Evolutionary conservation across 768 basidiomycete genomes (phyloP).

Genomic region (Boletus rubroflammeus): DNA sequence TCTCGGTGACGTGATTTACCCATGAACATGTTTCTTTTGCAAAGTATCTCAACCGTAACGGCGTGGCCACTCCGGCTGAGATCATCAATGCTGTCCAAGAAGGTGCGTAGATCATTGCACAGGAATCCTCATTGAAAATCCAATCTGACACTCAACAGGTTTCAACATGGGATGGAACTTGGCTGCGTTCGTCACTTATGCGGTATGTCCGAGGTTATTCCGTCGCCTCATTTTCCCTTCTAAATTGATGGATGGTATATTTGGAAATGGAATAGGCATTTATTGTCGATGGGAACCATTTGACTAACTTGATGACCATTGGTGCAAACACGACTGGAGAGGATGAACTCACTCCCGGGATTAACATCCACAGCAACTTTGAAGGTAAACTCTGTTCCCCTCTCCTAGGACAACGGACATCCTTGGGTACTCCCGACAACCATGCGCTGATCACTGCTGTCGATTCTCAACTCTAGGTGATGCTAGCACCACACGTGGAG

Average conservation of each 20-base stretch:
- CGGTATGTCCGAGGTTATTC: constrained; percentile 4
- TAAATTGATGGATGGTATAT: not conserved
- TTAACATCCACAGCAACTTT: constrained; percentile 22
- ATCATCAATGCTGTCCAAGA: constrained; percentile 23
- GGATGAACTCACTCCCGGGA: constrained; percentile 9
- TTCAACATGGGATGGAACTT: constrained; percentile 26
- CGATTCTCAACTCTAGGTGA: constrained; percentile 14
- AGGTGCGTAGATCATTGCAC: constrained; percentile 1
- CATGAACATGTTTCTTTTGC: not conserved
- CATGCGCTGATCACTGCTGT: not conserved
- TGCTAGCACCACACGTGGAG: constrained; percentile 23
- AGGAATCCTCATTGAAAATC: too few relatives aligned
- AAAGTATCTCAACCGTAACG: constrained; percentile 20
- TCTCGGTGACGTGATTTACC: not conserved
- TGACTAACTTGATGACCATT: constrained; percentile 28
- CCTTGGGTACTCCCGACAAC: not conserved
- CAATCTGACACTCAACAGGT: constrained; percentile 2
- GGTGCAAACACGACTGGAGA: constrained; percentile 20
- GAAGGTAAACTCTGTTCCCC: constrained; percentile 11
- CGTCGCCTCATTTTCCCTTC: not conserved
- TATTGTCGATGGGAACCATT: constrained; percentile 26
- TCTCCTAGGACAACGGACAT: not conserved
- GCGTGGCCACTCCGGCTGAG: constrained; percentile 21
- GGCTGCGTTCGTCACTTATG: constrained; percentile 21
- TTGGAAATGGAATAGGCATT: constrained; percentile 14